phyloP scores from a whole-genome alignment of 140 eudicot species.

The Anethum foeniculum region DNA sequence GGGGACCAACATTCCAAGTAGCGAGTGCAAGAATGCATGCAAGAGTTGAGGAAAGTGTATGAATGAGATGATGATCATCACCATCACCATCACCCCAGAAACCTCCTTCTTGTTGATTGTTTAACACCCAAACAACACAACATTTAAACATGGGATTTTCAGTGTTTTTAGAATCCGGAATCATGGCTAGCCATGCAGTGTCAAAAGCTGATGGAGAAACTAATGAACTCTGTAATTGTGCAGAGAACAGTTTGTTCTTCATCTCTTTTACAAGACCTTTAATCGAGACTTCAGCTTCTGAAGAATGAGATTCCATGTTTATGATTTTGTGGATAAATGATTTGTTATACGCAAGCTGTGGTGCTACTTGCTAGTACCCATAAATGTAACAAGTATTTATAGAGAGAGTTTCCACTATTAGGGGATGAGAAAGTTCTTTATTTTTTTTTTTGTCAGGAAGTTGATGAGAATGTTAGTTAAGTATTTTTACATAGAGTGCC shows the following conservation, averaged over 20 bases:
- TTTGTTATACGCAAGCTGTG: neutral
- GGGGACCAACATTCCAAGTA: constrained; percentile 33
- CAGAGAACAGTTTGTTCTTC: constrained; percentile 33
- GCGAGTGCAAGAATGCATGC: constrained; percentile 36
- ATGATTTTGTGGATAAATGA: neutral
- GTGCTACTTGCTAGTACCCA: neutral
- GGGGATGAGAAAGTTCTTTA: neutral
- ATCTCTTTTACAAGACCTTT: constrained; percentile 24
- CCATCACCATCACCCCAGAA: constrained; percentile 36
- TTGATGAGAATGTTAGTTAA: neutral
- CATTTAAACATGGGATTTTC: constrained; percentile 28
- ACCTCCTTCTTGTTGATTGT: constrained; percentile 36
- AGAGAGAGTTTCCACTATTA: neutral
- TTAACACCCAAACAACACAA: constrained; percentile 42
- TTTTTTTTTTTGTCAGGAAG: no score
- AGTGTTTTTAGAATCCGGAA: constrained; percentile 19
- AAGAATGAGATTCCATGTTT: constrained; percentile 16
- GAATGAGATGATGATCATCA: constrained; percentile 18
- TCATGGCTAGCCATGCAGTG: constrained; percentile 63
- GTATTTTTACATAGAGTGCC: neutral
- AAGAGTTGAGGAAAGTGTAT: constrained; percentile 48
- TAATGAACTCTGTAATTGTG: constrained; percentile 8
- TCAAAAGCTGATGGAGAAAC: constrained; percentile 49
- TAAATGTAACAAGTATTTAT: neutral
- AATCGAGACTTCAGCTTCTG: constrained; percentile 19